Evolutionary conservation across 1,139 yeast species (phyloP), one percentile per base, ranked within the genome.

Genomic region (Hyphopichia pseudoburtonii): DNA sequence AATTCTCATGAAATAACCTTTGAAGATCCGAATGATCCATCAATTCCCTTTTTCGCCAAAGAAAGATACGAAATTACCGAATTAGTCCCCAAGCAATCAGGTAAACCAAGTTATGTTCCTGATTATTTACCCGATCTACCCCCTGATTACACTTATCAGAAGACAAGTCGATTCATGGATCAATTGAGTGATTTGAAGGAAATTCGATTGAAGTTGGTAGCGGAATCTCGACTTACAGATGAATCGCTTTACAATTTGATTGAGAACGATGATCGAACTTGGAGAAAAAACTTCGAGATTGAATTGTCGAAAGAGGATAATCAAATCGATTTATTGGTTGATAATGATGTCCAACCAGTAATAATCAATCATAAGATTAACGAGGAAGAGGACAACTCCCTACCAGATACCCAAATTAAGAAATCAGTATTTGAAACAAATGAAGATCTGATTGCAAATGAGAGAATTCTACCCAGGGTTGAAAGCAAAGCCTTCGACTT

Each of bases 131-230:
- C 97, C 0, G 81, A 80, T 17, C 70, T 89, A 27, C 97, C 97
- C 1, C 96, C 97, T 0, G 96, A 87, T 51, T 94, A 89, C 59
- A 90, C 97, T 0, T 90, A 84, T 55, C 81, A 79, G 58, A 74
- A 79, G 36, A 86, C 96, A 0, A 84, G 95, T 0, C 72, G 74
- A 43, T 87, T 70, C 54, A 72, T 80, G 44, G 68, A 78, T 22
- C 69, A 83, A 15, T 62, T 82, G n/a, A 76, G 82, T 0, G 94
- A 87, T 54, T 87, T 90, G 48, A 78, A 84, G 44, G 68, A 76
- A 40, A 71, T 90, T 36, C 67, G 94, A 44, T 75, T 85, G 41
- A 76, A 77, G 50, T 66, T 89, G 37, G 92, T 86, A 3, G 82
- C 80, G 41, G 96, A 90, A 56, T 86, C 95, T 21, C 66, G 87